phyloP scores from a whole-genome alignment of 805 yeast genomes.

The Nakazawaea holstii region DNA sequence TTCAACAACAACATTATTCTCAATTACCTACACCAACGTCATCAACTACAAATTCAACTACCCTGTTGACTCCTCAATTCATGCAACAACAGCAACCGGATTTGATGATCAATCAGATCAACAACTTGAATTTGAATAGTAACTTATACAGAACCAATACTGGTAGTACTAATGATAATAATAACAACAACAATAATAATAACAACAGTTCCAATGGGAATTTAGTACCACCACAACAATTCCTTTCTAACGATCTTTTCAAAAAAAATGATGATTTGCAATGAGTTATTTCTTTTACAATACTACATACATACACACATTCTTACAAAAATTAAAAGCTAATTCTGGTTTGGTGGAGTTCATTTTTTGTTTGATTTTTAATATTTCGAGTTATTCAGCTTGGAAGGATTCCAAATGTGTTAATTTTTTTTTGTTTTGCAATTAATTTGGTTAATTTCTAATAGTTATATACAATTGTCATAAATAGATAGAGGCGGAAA shows the following conservation, averaged over 20 bases:
- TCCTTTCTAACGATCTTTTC: background rate
- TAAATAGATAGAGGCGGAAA: too few relatives aligned
- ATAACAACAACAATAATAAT: too few relatives aligned
- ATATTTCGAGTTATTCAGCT: too few relatives aligned
- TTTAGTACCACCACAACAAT: conserved; percentile 2
- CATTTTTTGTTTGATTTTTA: too few relatives aligned
- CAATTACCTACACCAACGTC: conserved; percentile 7
- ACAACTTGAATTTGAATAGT: conserved; percentile 7
- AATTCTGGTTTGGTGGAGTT: too few relatives aligned
- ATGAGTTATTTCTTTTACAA: background rate
- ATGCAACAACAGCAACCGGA: conserved; percentile 5
- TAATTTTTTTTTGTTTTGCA: too few relatives aligned
- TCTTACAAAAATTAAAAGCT: too few relatives aligned
- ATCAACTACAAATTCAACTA: conserved; percentile 1
- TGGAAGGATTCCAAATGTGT: too few relatives aligned
- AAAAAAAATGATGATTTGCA: conserved; percentile 1
- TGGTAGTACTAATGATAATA: conserved; percentile 3
- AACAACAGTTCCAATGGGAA: conserved; percentile 5
- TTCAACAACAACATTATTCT: conserved; percentile 7
- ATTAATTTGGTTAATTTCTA: too few relatives aligned
- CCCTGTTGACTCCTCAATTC: background rate
- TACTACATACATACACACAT: too few relatives aligned
- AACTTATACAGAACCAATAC: conserved; percentile 6
- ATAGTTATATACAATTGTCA: too few relatives aligned
- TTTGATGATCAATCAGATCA: conserved; percentile 8